Percentiles rank a stretch among this genome's conserved stretches.
These are phyloP conservation scores for Entomophthora muscae DNA, from an alignment of 371 early-diverging fungal genomes.

Conservation along the genomic window DNA sequence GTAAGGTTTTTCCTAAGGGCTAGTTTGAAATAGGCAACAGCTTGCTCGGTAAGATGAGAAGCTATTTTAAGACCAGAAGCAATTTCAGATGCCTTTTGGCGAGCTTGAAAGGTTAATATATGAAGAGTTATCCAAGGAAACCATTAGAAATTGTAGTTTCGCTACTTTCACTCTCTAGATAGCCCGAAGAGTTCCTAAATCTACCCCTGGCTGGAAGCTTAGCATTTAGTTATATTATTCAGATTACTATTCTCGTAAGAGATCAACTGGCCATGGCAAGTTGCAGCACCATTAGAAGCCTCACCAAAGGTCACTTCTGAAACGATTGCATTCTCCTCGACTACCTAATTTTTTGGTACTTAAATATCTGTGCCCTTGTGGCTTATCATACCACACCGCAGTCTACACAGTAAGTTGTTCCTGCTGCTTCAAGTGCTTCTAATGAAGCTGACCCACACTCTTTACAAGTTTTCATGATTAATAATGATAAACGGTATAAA, in stretches of 20 bases:
- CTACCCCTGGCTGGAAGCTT: no score
- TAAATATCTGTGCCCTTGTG: not conserved
- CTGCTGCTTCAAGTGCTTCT: constrained; percentile 24
- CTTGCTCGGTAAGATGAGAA: constrained; percentile 40
- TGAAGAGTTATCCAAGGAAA: not conserved
- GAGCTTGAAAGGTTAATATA: constrained; percentile 13
- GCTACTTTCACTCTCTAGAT: constrained; percentile 14
- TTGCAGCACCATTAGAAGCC: constrained; percentile 62
- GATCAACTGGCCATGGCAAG: constrained; percentile 73
- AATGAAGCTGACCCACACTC: constrained; percentile 19
- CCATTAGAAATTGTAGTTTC: constrained; percentile 22
- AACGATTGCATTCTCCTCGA: constrained; percentile 92
- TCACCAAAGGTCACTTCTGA: constrained; percentile 90
- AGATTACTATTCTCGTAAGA: no score
- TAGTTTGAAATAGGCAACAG: constrained; percentile 86
- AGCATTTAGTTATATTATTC: no score
- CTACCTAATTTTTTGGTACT: constrained; percentile 34
- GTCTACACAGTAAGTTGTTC: constrained; percentile 38
- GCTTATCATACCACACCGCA: constrained; percentile 38
- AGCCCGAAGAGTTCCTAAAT: constrained; percentile 15
- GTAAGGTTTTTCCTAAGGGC: constrained; percentile 85
- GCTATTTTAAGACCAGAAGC: not conserved
- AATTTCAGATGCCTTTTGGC: not conserved
- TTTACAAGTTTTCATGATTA: no score
- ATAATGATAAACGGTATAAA: no score